Conservation (phyloP, 23 red algal genomes). For the Cyanidioschyzon merolae region DNA sequence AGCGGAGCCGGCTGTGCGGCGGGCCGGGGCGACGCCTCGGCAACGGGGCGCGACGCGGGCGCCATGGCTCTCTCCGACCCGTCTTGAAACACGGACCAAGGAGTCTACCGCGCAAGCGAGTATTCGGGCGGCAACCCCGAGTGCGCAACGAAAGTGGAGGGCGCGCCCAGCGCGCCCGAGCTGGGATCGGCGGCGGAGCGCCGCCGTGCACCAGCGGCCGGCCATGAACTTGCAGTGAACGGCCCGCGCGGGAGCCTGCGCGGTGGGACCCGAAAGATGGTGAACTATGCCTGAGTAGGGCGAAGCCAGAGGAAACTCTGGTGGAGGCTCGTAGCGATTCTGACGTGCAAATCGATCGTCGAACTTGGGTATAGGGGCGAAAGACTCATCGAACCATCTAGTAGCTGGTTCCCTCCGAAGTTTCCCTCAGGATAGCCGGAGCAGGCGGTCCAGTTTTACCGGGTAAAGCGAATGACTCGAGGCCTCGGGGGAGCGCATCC, state of each 20-base stretch:
- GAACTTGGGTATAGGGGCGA: constrained; percentile 92
- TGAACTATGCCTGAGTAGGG: constrained; percentile 77
- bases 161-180: constrained; percentile 3
- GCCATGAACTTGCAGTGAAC: constrained; percentile 14
- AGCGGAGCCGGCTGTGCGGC: neutral
- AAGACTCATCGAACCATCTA: constrained; percentile 90
- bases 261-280: constrained; percentile 74
- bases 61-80: constrained; percentile 36
- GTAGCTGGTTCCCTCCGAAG: constrained; percentile 85
- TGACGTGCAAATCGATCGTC: constrained; percentile 96
- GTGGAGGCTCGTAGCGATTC: constrained; percentile 61
- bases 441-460: constrained; percentile 39
- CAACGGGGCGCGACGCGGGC: neutral
- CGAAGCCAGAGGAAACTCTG: constrained; percentile 44
- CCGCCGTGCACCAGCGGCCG: constrained; percentile 15
- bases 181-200: neutral
- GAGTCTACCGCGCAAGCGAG: constrained; percentile 80
- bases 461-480: constrained; percentile 73
- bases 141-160: constrained; percentile 21
- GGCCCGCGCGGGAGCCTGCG: constrained; percentile 23
- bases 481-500: constrained; percentile 41
- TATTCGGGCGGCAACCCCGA: constrained; percentile 32
- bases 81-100: constrained; percentile 98
- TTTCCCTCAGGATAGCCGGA: constrained; percentile 76
- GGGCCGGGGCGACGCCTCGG: constrained; percentile 2